Percentiles rank a stretch among this genome's conserved stretches.
phyloP scores from a whole-genome alignment of 2,329 filamentous ascomycete genomes.

The Davidsoniella eucalypti region DNA sequence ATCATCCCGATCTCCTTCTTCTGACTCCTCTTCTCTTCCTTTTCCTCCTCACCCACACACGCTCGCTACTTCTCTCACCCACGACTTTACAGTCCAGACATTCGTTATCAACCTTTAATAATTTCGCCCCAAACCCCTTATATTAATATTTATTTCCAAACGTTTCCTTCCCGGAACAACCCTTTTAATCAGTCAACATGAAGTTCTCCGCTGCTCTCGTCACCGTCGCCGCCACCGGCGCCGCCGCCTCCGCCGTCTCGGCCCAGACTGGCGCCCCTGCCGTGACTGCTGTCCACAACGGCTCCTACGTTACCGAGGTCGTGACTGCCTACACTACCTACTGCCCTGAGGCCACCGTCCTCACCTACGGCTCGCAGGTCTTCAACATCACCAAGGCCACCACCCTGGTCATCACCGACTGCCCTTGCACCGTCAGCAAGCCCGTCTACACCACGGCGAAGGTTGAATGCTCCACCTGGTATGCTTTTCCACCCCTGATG shows the following conservation, averaged over 20 bases:
- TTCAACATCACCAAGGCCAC: slow-evolving; percentile 54
- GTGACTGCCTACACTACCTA: slow-evolving; percentile 52
- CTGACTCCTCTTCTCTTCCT: slow-evolving; percentile 15
- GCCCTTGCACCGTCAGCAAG: slow-evolving; percentile 52
- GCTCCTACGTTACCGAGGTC: slow-evolving; percentile 46
- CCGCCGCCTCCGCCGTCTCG: slow-evolving; percentile 30
- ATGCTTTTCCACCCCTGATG: slow-evolving; percentile 16
- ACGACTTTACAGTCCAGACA: slow-evolving; percentile 12
- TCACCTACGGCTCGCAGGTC: slow-evolving; percentile 48
- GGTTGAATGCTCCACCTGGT: slow-evolving; percentile 39
- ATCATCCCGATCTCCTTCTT: slow-evolving; percentile 22
- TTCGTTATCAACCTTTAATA: slow-evolving; percentile 12
- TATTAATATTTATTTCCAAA: slow-evolving; percentile 23
- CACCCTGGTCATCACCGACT: slow-evolving; percentile 55
- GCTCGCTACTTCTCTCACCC: slow-evolving; percentile 16
- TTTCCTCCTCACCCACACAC: slow-evolving; percentile 34
- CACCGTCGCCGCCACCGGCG: slow-evolving; percentile 31
- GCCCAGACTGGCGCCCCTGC: slow-evolving; percentile 19
- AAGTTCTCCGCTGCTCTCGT: slow-evolving; percentile 42
- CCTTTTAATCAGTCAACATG: slow-evolving; percentile 41
- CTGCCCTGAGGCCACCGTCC: slow-evolving; percentile 50
- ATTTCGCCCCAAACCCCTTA: slow-evolving; percentile 19
- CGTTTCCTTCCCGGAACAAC: slow-evolving; percentile 23
- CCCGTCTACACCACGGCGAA: slow-evolving; percentile 36
- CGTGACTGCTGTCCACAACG: slow-evolving; percentile 25